Base-by-base conservation (phyloP, 2,329 filamentous ascomycete genomes). In the Fusarium chlamydosporum region DNA sequence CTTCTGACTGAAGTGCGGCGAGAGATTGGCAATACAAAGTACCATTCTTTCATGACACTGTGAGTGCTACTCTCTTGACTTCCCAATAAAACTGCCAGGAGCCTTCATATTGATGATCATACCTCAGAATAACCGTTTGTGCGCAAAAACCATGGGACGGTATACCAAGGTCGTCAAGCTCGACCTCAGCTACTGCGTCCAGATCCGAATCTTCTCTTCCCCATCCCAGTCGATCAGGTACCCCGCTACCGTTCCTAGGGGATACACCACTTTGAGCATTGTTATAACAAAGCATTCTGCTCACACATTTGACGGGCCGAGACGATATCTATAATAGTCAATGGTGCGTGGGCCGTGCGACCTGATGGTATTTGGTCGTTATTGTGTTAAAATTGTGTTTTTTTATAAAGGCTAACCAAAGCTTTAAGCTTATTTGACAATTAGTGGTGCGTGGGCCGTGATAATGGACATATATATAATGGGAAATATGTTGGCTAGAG, bases 41-140 rank as follows among this genome's bases (percentile, higher is more conserved):
- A 73, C 31, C 70, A 72, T 53, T 72, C 70, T 18, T 72, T 67
- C 50, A 72, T 72, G 70, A 72, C 70, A 16, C 54, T 72, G 70
- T 73, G 31, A 68, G 70, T 66, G 45, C 35, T 1, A 50, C 29
- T 29, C 42, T 40, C 38, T 40, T 46, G 27, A 45, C 12, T 27
- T 15, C 2, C 7, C 7, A 6, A 6, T 7, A 4, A 15, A 11
- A 6, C 9, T 15, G 2, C 2, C 8, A 4, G 2, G 7, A 23
- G 20, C 7, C 2, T 2, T 43, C 11, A 4, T 23, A 31, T 68
- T 71, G 38, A 68, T 37, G 23, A 47, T n/a, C 8, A 2, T 8
- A 5, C 54, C 23, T 3, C 7, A 72, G 69, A 51, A 65, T 72
- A 45, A 72, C 69, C 0, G 12, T 72, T 18, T 68, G 29, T 38